Evolutionary conservation across 495 filamentous ascomycete genomes (phyloP).

Genomic region (Xylaria flabelliformis): DNA sequence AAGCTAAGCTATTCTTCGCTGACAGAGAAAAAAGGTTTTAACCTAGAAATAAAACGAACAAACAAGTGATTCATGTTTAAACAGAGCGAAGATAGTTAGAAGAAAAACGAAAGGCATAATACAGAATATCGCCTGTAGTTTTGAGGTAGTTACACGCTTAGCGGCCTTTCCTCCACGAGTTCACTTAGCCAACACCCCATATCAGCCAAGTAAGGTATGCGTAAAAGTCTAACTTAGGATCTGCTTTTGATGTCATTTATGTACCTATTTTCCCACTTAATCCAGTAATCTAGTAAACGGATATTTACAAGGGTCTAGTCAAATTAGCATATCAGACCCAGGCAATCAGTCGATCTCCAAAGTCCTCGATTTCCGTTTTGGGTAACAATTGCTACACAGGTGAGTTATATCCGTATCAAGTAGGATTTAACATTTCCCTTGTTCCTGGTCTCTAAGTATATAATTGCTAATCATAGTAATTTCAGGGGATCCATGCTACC

Average conservation of each 20-base stretch:
- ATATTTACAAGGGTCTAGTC: not conserved
- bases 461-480: not conserved
- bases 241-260: not conserved
- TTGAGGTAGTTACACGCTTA: no score
- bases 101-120: no score
- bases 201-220: not conserved
- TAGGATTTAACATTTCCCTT: not conserved
- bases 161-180: no score
- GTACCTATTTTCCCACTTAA: not conserved
- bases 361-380: conserved; percentile 8
- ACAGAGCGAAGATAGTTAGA: no score
- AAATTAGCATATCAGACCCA: not conserved
- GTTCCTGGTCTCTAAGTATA: not conserved
- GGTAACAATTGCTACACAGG: not conserved
- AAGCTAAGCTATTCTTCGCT: no score
- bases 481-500: not conserved
- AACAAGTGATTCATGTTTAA: no score
- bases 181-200: not conserved
- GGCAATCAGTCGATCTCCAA: not conserved
- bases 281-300: not conserved
- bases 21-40: no score
- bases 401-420: not conserved
- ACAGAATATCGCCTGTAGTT: no score
- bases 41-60: no score
- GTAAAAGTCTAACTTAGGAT: not conserved